A percentile compares a stretch with the other conserved stretches of the same genome.
Evolutionary conservation across 441 rosid genomes (phyloP).

Genomic region (Rhodomyrtus psidioides): DNA sequence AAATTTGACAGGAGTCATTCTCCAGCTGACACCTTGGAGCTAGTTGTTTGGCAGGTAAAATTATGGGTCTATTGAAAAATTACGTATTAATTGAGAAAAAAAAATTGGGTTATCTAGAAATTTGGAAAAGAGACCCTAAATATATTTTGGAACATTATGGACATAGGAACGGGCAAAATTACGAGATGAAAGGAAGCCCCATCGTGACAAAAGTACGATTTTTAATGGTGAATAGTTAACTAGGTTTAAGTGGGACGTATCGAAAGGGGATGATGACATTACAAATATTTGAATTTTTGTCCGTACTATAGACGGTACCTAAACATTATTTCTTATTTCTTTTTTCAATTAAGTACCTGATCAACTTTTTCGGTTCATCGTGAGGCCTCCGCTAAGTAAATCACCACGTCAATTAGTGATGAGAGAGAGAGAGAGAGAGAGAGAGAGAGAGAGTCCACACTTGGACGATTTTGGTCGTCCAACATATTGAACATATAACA

Average conservation of each 20-base stretch:
- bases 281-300: not conserved
- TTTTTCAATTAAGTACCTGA: not conserved
- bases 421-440: not conserved
- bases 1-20: not conserved
- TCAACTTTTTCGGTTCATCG: not conserved
- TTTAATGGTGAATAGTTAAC: not conserved
- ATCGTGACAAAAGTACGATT: not conserved
- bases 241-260: not conserved
- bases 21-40: not conserved
- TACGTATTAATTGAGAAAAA: not conserved
- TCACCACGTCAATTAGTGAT: not conserved
- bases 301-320: not conserved
- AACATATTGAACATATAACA: not conserved
- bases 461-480: not conserved
- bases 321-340: too few species aligned
- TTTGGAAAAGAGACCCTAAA: not conserved
- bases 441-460: not conserved
- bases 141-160: not conserved
- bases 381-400: not conserved
- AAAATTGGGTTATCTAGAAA: not conserved
- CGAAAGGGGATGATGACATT: not conserved
- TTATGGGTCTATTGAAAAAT: not conserved
- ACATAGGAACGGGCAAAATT: not conserved
- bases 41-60: not conserved
- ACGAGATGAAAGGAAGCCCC: not conserved